Evolutionary conservation across 768 basidiomycete species (phyloP).

Genomic region (Pleurotus tuoliensis): DNA sequence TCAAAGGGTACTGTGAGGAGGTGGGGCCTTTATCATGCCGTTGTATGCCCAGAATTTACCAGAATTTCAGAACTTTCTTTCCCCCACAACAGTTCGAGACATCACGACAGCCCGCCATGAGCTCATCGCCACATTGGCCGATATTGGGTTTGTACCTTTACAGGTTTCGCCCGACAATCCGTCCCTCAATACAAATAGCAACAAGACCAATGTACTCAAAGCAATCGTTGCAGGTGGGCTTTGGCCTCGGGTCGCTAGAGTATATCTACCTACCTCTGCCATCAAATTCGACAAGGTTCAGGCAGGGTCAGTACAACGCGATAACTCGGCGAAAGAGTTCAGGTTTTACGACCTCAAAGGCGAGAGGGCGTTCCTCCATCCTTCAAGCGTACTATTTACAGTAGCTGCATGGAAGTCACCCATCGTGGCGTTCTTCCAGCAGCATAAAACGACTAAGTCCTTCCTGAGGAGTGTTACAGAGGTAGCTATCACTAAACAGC

Average conservation of each 20-base stretch:
- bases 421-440: constrained; percentile 81
- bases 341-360: constrained; percentile 70
- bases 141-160: constrained; percentile 64
- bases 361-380: constrained; percentile 75
- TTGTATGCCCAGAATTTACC: neutral
- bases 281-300: constrained; percentile 85
- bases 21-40: constrained; percentile 25
- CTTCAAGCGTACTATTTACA: constrained; percentile 74
- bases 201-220: constrained; percentile 75
- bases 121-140: constrained; percentile 64
- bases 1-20: constrained; percentile 69
- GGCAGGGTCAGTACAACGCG: constrained; percentile 79
- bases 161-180: constrained; percentile 40
- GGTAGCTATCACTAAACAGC: constrained; percentile 32
- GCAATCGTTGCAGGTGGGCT: constrained; percentile 82
- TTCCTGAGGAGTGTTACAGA: constrained; percentile 87
- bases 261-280: constrained; percentile 67
- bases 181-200: constrained; percentile 59
- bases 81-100: constrained; percentile 66
- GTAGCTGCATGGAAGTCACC: constrained; percentile 70
- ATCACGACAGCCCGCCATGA: constrained; percentile 75
- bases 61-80: constrained; percentile 73
- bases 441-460: constrained; percentile 77
- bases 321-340: constrained; percentile 81
- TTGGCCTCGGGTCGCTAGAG: constrained; percentile 79